These are phyloP conservation scores for Fomitopsis pinicola DNA, from an alignment of 1,284 basidiomycete genomes.

Conservation along the genomic window DNA sequence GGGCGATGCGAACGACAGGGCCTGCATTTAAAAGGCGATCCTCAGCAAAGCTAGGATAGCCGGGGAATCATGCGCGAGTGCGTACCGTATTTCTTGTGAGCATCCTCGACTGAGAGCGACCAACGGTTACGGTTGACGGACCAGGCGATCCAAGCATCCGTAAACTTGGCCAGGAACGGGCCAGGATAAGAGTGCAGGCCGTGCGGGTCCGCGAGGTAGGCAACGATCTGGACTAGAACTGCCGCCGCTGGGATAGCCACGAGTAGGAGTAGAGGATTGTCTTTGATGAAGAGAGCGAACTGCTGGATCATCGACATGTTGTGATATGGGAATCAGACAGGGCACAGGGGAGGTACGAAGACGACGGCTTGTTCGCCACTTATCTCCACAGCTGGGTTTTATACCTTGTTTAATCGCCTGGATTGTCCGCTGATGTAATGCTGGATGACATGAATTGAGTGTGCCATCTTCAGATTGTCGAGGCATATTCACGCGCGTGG, in stretches of 20 bases:
- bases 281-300: no score
- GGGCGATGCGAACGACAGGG: slow-evolving; percentile 72
- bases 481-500: no score
- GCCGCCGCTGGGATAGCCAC: background rate
- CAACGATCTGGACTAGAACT: slow-evolving; percentile 28
- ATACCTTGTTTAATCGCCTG: no score
- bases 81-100: slow-evolving; percentile 71
- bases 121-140: slow-evolving; percentile 35
- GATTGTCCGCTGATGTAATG: no score
- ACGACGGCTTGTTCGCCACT: no score
- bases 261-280: background rate
- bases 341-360: no score
- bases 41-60: background rate
- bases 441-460: no score
- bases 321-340: no score
- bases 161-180: slow-evolving; percentile 69
- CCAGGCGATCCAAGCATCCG: slow-evolving; percentile 61
- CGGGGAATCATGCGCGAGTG: background rate
- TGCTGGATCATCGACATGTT: no score
- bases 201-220: slow-evolving; percentile 53
- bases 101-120: slow-evolving; percentile 59
- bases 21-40: slow-evolving; percentile 29
- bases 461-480: no score
- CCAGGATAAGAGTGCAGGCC: slow-evolving; percentile 61
- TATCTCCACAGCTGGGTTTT: no score